Conservation (phyloP, 2,329 filamentous ascomycete genomes). For the Dothiorella sarmentorum region DNA sequence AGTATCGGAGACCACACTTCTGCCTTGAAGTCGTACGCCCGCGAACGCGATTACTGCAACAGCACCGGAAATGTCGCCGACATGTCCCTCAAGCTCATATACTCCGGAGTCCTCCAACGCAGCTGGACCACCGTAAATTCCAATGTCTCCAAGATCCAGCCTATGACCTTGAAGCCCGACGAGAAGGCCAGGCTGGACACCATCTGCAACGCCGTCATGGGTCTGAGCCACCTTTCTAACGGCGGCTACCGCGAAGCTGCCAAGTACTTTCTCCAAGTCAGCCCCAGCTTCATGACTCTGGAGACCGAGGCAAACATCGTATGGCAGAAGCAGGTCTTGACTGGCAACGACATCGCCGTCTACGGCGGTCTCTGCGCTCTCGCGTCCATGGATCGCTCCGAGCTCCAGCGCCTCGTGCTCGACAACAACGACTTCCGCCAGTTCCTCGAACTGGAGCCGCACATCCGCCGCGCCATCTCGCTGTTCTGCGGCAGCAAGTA, state of each 20-base stretch:
- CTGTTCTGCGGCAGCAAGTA: conserved; percentile 92
- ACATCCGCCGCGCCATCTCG: conserved; percentile 84
- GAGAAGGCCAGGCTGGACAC: conserved; percentile 55
- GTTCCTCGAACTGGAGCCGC: conserved; percentile 88
- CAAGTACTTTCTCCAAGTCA: conserved; percentile 62
- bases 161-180: conserved; percentile 53
- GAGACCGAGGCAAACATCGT: conserved; percentile 48
- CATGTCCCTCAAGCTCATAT: conserved; percentile 74
- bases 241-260: conserved; percentile 66
- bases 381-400: conserved; percentile 78
- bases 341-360: conserved; percentile 82
- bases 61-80: conserved; percentile 79
- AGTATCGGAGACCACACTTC: conserved; percentile 68
- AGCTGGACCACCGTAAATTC: conserved; percentile 71
- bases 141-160: conserved; percentile 56
- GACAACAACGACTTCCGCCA: conserved; percentile 82
- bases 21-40: conserved; percentile 73
- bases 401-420: conserved; percentile 72
- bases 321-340: conserved; percentile 68
- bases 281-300: conserved; percentile 46
- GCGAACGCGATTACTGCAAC: conserved; percentile 89
- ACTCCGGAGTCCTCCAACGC: conserved; percentile 68
- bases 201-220: conserved; percentile 64
- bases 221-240: conserved; percentile 58
- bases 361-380: conserved; percentile 90